These are phyloP conservation scores for Amaranthus cruentus DNA, from an alignment of 148 eudicot genomes.

Conservation along the genomic window DNA sequence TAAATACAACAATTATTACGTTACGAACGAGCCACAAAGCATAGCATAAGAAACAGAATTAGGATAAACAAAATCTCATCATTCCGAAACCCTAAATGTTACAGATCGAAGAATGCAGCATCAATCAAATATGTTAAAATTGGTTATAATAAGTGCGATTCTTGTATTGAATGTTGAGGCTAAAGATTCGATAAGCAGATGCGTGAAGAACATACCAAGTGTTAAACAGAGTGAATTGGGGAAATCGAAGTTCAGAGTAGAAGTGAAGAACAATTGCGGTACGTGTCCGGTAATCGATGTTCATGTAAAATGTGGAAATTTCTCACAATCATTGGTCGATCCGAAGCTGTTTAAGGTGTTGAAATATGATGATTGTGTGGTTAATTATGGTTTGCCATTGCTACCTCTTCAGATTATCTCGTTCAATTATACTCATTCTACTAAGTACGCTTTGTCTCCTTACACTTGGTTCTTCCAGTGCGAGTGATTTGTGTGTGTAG, in stretches of 20 bases:
- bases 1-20: no score
- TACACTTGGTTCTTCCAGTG: slow-evolving; percentile 25
- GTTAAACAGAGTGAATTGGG: slow-evolving; percentile 19
- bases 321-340: slow-evolving; percentile 15
- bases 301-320: slow-evolving; percentile 25
- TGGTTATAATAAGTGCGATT: background rate
- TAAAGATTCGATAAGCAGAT: background rate
- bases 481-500: background rate
- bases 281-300: slow-evolving; percentile 24
- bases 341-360: slow-evolving; percentile 19
- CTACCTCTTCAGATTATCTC: slow-evolving; percentile 19
- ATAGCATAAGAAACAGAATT: no score
- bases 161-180: background rate
- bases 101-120: background rate
- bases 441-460: slow-evolving; percentile 13
- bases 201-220: slow-evolving; percentile 20
- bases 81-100: no score
- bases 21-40: no score
- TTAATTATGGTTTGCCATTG: slow-evolving; percentile 20
- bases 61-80: no score
- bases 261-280: slow-evolving; percentile 23
- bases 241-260: slow-evolving; percentile 18
- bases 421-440: slow-evolving; percentile 18
- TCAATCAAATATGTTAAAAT: background rate
- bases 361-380: slow-evolving; percentile 25